These are phyloP conservation scores for Boletus tomentosulus DNA, from an alignment of 768 basidiomycete genomes.

Conservation along the genomic window DNA sequence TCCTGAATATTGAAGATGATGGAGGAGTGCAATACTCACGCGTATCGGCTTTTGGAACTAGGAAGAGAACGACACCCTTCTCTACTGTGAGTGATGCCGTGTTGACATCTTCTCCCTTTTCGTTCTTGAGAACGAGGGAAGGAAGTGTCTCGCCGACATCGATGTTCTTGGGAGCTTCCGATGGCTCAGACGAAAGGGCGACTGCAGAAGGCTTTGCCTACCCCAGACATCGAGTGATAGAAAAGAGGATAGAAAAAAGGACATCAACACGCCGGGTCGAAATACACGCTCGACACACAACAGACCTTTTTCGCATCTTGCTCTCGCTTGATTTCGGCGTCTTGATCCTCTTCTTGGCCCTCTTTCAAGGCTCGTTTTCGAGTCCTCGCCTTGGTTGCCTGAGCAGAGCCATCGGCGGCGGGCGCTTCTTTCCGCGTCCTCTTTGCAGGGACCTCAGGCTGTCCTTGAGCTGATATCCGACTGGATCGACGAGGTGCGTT, in stretches of 20 bases:
- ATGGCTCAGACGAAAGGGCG: not conserved
- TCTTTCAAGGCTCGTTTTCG: slow-evolving; percentile 34
- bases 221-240: not conserved
- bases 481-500: slow-evolving; percentile 49
- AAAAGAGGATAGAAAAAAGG: not conserved
- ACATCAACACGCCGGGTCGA: not conserved
- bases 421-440: slow-evolving; percentile 14
- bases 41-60: slow-evolving; percentile 83
- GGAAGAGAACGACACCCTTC: slow-evolving; percentile 75
- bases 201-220: slow-evolving; percentile 17
- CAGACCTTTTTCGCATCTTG: slow-evolving; percentile 27
- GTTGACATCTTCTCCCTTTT: slow-evolving; percentile 77
- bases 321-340: slow-evolving; percentile 12
- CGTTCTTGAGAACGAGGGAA: slow-evolving; percentile 72
- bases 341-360: slow-evolving; percentile 18
- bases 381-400: slow-evolving; percentile 29
- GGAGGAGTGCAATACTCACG: slow-evolving; percentile 42
- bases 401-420: slow-evolving; percentile 18
- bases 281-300: not conserved
- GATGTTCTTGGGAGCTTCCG: slow-evolving; percentile 31
- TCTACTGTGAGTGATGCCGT: slow-evolving; percentile 60
- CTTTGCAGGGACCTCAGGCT: slow-evolving; percentile 25
- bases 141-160: slow-evolving; percentile 76
- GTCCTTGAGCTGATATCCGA: slow-evolving; percentile 49
- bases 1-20: not conserved